Evolutionary conservation across 345 rosid genomes (phyloP), one percentile per base, ranked within the genome.

Genomic region (Salix udensis): DNA sequence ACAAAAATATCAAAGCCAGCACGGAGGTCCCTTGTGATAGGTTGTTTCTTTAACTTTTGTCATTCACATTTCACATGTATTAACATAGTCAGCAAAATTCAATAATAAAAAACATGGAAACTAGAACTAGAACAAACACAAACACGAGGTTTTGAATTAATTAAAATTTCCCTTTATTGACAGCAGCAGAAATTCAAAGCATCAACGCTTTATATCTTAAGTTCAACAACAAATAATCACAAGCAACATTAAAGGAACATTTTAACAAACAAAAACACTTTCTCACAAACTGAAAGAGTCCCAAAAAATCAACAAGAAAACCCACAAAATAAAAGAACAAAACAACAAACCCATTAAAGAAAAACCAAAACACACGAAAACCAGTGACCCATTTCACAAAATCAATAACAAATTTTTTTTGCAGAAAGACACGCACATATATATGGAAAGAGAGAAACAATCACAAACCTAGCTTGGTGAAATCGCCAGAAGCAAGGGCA

Each of bases 401-500:
- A 13, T 62, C 1, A 74, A 42, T 4, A 1, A 12, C 21, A 13
- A 48, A 52, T 26, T n/a, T n/a, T n/a, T n/a, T n/a, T n/a, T 26
- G 6, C 69, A 19, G 60, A 46, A 18, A 65, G 15, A 61, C 42
- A 65, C 7, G 14, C 12, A 26, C 5, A 24, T 30, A 65, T 26
- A 5, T 21, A 5, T 28, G n/a, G 28, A 26, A 34, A 26, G 21
- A 55, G 21, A 42, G 5, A 23, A 66, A 26, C 7, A 3, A 67
- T 74, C 67, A 19, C 84, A 67, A 55, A 96, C 99, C 99, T 71
- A 96, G 89, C 86, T 89, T 91, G 75, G 98, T 92, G 89, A 92
- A 96, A 72, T 96, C 97, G 71, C 93, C 95, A 46, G 97, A 87
- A 48, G 92, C 86, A 73, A 92, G 91, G 70, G 98, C 94, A 79